Conservation (phyloP, 2,329 filamentous ascomycete species). For the Tricladium varicosporioides region DNA sequence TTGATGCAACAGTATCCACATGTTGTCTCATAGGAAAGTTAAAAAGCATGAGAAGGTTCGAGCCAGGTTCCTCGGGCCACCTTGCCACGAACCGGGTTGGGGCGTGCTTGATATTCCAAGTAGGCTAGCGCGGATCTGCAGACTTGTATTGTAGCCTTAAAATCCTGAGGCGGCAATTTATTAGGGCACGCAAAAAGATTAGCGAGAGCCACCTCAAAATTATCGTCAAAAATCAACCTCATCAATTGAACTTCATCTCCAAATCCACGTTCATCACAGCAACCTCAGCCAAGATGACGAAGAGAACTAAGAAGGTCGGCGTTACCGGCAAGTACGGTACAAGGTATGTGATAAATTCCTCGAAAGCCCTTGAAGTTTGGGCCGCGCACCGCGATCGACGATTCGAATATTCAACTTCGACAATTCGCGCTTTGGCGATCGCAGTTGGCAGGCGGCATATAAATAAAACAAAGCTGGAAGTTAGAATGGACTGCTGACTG, state of each 20-base stretch:
- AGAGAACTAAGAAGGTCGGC: slow-evolving; percentile 97
- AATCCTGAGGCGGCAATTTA: background rate
- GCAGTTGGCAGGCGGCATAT: background rate
- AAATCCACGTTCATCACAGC: slow-evolving; percentile 28
- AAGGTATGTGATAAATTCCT: slow-evolving; percentile 62
- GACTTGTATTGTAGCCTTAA: background rate
- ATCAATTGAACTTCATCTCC: slow-evolving; percentile 19
- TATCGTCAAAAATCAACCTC: slow-evolving; percentile 20
- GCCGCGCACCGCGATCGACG: background rate
- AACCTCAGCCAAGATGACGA: slow-evolving; percentile 73
- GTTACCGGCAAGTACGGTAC: slow-evolving; percentile 99
- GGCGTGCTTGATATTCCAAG: no score
- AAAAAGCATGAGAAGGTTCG: background rate
- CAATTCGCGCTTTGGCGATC: background rate
- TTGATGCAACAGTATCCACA: background rate
- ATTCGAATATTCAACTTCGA: background rate
- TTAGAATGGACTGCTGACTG: slow-evolving; percentile 20
- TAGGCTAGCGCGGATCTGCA: background rate
- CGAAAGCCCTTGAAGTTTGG: slow-evolving; percentile 9
- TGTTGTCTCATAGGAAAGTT: background rate
- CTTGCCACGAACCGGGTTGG: no score
- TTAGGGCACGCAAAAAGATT: slow-evolving; percentile 7
- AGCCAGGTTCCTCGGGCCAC: background rate
- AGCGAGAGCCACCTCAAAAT: slow-evolving; percentile 14
- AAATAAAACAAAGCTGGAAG: background rate